Conservation (phyloP, 495 filamentous ascomycete species). For the Wilcoxina mikolae region DNA sequence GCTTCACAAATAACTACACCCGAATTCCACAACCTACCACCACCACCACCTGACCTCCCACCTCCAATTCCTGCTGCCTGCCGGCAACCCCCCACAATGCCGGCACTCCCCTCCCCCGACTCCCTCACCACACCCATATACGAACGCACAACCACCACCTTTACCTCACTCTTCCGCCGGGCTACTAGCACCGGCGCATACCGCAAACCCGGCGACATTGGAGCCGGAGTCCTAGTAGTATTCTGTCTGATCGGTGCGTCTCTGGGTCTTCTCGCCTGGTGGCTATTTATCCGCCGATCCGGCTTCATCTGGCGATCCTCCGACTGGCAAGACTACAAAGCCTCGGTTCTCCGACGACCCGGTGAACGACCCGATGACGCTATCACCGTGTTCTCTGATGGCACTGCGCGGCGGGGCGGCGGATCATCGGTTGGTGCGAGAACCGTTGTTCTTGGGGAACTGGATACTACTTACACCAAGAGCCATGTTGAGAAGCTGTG, state of each 20-base stretch:
- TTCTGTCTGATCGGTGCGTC: conserved; percentile 71
- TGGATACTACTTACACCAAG: conserved; percentile 28
- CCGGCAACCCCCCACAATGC: not conserved
- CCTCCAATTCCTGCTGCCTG: not conserved
- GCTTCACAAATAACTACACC: too few relatives aligned
- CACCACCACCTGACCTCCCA: not conserved
- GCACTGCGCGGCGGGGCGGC: conserved; percentile 22
- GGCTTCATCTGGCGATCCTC: conserved; percentile 70
- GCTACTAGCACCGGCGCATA: not conserved
- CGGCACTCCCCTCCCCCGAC: not conserved
- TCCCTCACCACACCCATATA: not conserved
- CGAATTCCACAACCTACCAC: not conserved
- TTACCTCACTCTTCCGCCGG: not conserved
- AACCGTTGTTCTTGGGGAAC: conserved; percentile 27
- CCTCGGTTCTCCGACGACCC: conserved; percentile 70
- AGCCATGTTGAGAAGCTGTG: conserved; percentile 13
- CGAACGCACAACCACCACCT: not conserved
- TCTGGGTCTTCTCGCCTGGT: conserved; percentile 63
- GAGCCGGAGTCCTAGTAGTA: conserved; percentile 54
- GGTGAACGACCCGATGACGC: conserved; percentile 22
- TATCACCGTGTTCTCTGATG: conserved; percentile 28
- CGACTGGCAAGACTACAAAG: conserved; percentile 98
- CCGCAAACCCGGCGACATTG: conserved; percentile 16
- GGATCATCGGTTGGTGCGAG: conserved; percentile 14
- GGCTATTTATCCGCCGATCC: conserved; percentile 99